Conservation (phyloP, 1,284 basidiomycete genomes). For the Trichosporon ovoides region DNA sequence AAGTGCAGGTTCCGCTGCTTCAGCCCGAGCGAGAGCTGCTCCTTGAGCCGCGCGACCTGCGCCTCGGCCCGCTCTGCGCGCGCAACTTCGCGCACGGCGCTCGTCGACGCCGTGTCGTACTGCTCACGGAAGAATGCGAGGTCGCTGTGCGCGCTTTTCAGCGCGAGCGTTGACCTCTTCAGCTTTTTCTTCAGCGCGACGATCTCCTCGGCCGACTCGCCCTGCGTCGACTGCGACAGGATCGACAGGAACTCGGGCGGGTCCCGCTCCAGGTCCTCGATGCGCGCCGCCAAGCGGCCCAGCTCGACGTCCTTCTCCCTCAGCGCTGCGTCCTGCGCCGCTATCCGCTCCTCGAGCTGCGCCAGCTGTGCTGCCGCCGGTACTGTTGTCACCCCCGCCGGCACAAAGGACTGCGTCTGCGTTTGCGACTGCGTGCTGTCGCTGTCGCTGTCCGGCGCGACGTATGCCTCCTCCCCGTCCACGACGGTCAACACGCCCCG, state of each 20-base stretch:
- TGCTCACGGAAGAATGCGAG: conserved; percentile 27
- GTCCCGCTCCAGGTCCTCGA: conserved; percentile 2
- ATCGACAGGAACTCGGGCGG: neutral
- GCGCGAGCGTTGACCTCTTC: conserved; percentile 6
- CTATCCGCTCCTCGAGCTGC: neutral
- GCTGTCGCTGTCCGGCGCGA: conserved; percentile 11
- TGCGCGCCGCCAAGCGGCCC: neutral
- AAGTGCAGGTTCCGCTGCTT: conserved; percentile 35
- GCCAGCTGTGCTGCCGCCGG: neutral
- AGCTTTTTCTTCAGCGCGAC: conserved; percentile 9
- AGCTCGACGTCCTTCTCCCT: conserved; percentile 4
- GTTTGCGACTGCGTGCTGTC: neutral
- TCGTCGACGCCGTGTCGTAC: conserved; percentile 29
- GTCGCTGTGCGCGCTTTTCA: conserved; percentile 14
- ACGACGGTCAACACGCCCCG: conserved; percentile 8
- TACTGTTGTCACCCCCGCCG: neutral
- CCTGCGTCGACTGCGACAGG: neutral
- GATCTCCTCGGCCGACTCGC: conserved; percentile 5
- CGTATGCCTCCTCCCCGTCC: conserved; percentile 21
- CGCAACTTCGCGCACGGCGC: conserved; percentile 28
- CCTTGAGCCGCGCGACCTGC: conserved; percentile 23
- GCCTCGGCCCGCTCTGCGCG: conserved; percentile 19
- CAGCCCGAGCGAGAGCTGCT: conserved; percentile 35
- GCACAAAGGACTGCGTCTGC: neutral
- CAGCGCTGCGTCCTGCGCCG: neutral